A percentile compares a stretch with the other conserved stretches of the same genome.
These are phyloP conservation scores for Xylariaceae sp. DNA, from an alignment of 2,329 filamentous ascomycete genomes.

Conservation along the genomic window DNA sequence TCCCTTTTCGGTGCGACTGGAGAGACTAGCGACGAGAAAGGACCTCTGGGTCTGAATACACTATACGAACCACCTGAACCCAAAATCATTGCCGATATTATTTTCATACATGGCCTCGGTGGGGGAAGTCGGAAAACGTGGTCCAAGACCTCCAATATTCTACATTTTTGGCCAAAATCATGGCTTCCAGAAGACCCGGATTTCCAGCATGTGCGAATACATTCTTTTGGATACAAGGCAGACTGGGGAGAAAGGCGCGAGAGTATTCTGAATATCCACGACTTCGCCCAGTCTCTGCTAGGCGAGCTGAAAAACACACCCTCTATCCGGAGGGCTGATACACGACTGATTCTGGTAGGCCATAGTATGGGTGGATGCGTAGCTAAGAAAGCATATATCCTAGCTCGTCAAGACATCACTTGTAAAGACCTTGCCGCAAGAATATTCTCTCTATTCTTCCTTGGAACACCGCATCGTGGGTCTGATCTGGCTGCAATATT, in stretches of 20 bases:
- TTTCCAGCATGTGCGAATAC: slow-evolving; percentile 23
- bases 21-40: neutral
- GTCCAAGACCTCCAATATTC: slow-evolving; percentile 10
- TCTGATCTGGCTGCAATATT: slow-evolving; percentile 46
- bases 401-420: slow-evolving; percentile 41
- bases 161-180: slow-evolving; percentile 25
- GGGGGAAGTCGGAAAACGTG: slow-evolving; percentile 25
- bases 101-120: slow-evolving; percentile 27
- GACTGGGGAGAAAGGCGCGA: slow-evolving; percentile 21
- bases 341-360: slow-evolving; percentile 49
- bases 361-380: slow-evolving; percentile 55
- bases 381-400: slow-evolving; percentile 45
- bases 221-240: slow-evolving; percentile 27
- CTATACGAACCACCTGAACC: slow-evolving; percentile 19
- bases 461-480: slow-evolving; percentile 50
- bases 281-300: slow-evolving; percentile 44
- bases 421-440: slow-evolving; percentile 38
- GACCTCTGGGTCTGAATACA: slow-evolving; percentile 19
- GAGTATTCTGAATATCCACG: slow-evolving; percentile 37
- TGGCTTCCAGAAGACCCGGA: slow-evolving; percentile 24
- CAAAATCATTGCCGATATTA: slow-evolving; percentile 12
- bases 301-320: slow-evolving; percentile 40
- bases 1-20: neutral
- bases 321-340: slow-evolving; percentile 34
- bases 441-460: slow-evolving; percentile 46